Conservation (phyloP, 192 early-diverging fungal species). For the Coemansia sp. region DNA sequence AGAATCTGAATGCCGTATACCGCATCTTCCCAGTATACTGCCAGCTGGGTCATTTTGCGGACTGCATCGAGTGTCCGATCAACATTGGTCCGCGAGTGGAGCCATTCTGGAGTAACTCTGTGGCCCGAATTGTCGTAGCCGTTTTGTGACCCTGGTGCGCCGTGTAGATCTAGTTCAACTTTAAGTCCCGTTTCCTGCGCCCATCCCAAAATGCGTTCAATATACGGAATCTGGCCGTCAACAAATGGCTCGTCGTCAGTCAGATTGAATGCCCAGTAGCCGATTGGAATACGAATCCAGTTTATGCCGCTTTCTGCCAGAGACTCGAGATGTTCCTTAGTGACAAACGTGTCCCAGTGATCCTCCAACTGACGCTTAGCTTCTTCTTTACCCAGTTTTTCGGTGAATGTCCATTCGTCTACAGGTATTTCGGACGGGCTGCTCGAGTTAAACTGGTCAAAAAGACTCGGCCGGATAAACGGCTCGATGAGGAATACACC, state of each 20-base stretch:
- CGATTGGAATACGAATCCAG: conserved; percentile 61
- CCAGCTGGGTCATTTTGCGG: conserved; percentile 56
- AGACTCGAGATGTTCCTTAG: conserved; percentile 47
- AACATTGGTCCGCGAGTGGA: conserved; percentile 48
- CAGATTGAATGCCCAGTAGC: conserved; percentile 62
- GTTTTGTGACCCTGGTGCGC: conserved; percentile 63
- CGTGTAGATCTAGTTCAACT: conserved; percentile 61
- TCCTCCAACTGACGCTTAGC: conserved; percentile 40
- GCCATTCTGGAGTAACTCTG: conserved; percentile 54
- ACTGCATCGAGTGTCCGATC: conserved; percentile 58
- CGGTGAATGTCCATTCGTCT: conserved; percentile 60
- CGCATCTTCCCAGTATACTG: conserved; percentile 47
- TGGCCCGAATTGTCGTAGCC: conserved; percentile 60
- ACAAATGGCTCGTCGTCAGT: conserved; percentile 56
- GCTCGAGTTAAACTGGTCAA: conserved; percentile 46
- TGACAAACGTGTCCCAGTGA: conserved; percentile 62
- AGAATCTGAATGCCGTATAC: conserved; percentile 51
- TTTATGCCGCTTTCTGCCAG: conserved; percentile 55
- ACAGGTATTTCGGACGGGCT: conserved; percentile 32
- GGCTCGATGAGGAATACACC: conserved; percentile 61
- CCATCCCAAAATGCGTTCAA: conserved; percentile 54
- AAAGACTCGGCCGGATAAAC: conserved; percentile 57
- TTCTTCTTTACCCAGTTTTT: conserved; percentile 42
- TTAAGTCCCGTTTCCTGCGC: conserved; percentile 56
- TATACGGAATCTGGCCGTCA: conserved; percentile 54